Conservation (phyloP, 2,329 filamentous ascomycete species). For the Microsporum audouinii region DNA sequence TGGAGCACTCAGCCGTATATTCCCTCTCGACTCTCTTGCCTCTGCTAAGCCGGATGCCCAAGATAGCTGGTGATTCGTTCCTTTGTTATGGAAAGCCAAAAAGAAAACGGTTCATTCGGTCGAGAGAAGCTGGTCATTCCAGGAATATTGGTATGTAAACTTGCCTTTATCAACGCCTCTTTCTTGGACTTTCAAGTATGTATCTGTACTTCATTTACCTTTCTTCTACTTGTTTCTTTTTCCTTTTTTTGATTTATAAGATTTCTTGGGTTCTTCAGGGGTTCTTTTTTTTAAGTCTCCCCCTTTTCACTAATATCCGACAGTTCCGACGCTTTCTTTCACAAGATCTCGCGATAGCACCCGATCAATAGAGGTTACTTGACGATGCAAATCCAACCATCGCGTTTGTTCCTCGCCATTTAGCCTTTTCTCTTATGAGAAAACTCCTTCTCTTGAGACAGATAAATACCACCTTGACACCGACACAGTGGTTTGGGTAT, state of each 20-base stretch:
- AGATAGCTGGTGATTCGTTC: background rate
- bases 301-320: background rate
- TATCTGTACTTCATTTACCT: background rate
- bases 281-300: background rate
- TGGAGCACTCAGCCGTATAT: background rate
- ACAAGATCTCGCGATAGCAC: background rate
- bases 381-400: background rate
- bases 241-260: background rate
- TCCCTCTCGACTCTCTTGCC: background rate
- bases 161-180: background rate
- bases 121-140: background rate
- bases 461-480: background rate
- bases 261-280: conserved; percentile 1
- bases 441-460: background rate
- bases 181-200: background rate
- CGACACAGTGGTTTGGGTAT: background rate
- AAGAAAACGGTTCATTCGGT: background rate
- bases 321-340: background rate
- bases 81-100: background rate
- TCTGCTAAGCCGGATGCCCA: background rate
- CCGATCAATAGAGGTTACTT: background rate
- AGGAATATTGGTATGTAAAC: background rate
- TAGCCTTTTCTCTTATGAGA: background rate
- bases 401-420: background rate
- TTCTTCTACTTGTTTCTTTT: background rate